Evolutionary conservation across 2,329 filamentous ascomycete genomes (phyloP), one percentile per base, ranked within the genome.

Genomic region (Zopfia rhizophila): DNA sequence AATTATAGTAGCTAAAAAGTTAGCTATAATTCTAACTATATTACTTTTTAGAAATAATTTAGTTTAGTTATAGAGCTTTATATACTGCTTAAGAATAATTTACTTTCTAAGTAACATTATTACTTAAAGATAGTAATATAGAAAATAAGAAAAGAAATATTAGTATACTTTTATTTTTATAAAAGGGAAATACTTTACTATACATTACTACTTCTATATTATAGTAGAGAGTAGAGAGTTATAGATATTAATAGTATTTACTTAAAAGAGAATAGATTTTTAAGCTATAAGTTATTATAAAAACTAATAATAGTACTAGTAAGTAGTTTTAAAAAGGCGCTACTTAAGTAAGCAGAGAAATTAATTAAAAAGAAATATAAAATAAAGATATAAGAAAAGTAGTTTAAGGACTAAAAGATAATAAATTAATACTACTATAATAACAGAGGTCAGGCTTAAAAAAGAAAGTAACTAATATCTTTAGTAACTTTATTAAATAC

Each of bases 221-320:
- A 22, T 18, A 18, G 32, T 13, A 36, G 24, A 4, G n/a, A 22
- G 18, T 36, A 13, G 32, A 18, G 24, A 36, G 32, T 36, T 36
- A 4, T 7, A 36, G 18, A 36, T 13, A 36, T 36, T 36, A 13
- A 36, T 36, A 4, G n/a, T 7, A n/a, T 36, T 7, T 36, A 36
- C 32, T 36, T 36, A 7, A 36, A 36, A 36, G 32, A 36, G 14
- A 22, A 36, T n/a, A n/a, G n/a, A 22, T 36, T 22, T 36, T 36
- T 36, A 23, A 36, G n/a, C 24, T 36, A 23, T 13, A 36, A 36
- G 5, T 22, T 36, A n/a, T 22, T 36, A n/a, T 36, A 13, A n/a
- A 18, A 36, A 36, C 32, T 13, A 36, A 36, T 14, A 36, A 36
- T n/a, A 13, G 18, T 13, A 36, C 32, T 13, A 36, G 32, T 36